phyloP scores from a whole-genome alignment of 2,329 filamentous ascomycete species.

The Aspergillus flavus region DNA sequence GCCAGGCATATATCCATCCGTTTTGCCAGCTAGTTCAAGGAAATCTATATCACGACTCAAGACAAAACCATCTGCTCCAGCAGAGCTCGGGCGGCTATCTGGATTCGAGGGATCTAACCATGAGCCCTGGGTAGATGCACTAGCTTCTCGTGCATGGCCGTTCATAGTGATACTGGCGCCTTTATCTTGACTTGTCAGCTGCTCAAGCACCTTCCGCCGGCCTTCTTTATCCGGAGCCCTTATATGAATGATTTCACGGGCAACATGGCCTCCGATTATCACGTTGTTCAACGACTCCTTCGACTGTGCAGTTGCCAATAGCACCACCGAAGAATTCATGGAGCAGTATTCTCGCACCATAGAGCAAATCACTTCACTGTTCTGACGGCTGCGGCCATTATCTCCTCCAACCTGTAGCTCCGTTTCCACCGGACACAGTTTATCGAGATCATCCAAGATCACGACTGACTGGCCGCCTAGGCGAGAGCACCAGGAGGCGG shows the following conservation, averaged over 20 bases:
- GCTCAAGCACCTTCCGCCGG: conserved; percentile 78
- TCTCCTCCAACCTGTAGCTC: conserved; percentile 93
- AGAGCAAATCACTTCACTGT: conserved; percentile 84
- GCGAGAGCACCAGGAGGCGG: conserved; percentile 86
- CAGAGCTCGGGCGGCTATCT: conserved; percentile 50
- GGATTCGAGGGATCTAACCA: conserved; percentile 77
- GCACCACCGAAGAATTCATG: conserved; percentile 75
- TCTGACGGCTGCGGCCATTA: conserved; percentile 87
- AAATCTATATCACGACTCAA: conserved; percentile 81
- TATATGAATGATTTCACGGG: conserved; percentile 84
- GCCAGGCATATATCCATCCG: conserved; percentile 97
- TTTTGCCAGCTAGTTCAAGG: conserved; percentile 87
- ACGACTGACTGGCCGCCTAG: conserved; percentile 82
- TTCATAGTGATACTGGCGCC: conserved; percentile 42
- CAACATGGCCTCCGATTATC: conserved; percentile 86
- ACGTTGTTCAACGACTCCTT: conserved; percentile 93
- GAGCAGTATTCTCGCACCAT: conserved; percentile 84
- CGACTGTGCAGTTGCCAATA: conserved; percentile 87
- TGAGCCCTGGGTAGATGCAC: conserved; percentile 55
- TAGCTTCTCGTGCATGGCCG: conserved; percentile 38
- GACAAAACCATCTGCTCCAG: conserved; percentile 65
- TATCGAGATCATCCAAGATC: conserved; percentile 89
- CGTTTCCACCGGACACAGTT: conserved; percentile 88
- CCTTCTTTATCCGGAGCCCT: conserved; percentile 93
- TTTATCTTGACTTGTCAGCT: conserved; percentile 61